A percentile compares a stretch with the other conserved stretches of the same genome.
Evolutionary conservation across 805 yeast species (phyloP).

Genomic region (Lachancea thermotolerans): DNA sequence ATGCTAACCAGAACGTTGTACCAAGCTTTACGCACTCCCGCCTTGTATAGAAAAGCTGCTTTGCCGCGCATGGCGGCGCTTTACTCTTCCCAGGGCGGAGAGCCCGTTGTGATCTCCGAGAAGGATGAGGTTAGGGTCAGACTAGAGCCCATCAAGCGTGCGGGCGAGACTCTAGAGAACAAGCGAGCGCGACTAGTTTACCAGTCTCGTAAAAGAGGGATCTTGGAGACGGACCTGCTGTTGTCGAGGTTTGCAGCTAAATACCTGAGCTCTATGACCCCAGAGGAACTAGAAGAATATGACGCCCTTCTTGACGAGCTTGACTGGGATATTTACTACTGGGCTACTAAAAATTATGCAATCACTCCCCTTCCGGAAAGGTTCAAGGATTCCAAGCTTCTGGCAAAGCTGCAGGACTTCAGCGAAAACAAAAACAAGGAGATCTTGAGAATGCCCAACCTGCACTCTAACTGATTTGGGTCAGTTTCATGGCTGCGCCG

Average conservation of each 20-base stretch:
- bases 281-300: conserved; percentile 73
- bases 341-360: conserved; percentile 84
- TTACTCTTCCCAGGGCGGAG: neutral
- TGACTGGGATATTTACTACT: conserved; percentile 99
- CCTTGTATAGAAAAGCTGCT: neutral
- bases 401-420: conserved; percentile 60
- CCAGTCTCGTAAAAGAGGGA: conserved; percentile 92
- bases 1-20: too few species aligned
- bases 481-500: too few species aligned
- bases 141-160: conserved; percentile 74
- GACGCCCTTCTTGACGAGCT: conserved; percentile 81
- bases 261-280: conserved; percentile 51
- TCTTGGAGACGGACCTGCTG: conserved; percentile 83
- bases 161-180: conserved; percentile 61
- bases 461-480: conserved; percentile 27
- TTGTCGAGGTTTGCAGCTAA: conserved; percentile 80
- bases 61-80: neutral
- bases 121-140: conserved; percentile 45
- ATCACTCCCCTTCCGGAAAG: conserved; percentile 82
- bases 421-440: conserved; percentile 66
- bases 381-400: conserved; percentile 66
- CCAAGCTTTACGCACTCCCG: too few species aligned
- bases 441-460: conserved; percentile 81
- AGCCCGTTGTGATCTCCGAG: conserved; percentile 12
- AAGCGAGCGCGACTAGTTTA: conserved; percentile 85